Percentiles rank a stretch among this genome's conserved stretches.
phyloP scores from a whole-genome alignment of 148 eudicot species.

The Rhododendron vialii region DNA sequence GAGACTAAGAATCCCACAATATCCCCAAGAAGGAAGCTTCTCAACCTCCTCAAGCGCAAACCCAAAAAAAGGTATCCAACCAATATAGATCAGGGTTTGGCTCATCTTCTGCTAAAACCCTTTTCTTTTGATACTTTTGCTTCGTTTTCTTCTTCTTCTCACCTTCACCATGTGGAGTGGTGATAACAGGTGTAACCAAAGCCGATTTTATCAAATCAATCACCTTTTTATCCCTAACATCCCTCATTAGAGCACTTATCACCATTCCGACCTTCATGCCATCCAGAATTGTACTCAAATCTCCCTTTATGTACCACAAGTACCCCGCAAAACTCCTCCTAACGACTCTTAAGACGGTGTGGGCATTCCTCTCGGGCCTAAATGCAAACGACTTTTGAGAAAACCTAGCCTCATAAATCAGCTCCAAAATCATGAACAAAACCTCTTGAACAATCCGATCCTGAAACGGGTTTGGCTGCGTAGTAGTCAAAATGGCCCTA shows the following conservation, averaged over 20 bases:
- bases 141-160: slow-evolving; percentile 62
- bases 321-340: slow-evolving; percentile 90
- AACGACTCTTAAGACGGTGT: slow-evolving; percentile 71
- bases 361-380: slow-evolving; percentile 85
- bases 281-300: slow-evolving; percentile 79
- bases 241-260: slow-evolving; percentile 72
- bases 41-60: slow-evolving; percentile 95
- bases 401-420: slow-evolving; percentile 73
- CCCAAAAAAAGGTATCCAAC: slow-evolving; percentile 81
- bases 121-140: slow-evolving; percentile 83
- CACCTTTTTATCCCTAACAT: slow-evolving; percentile 87
- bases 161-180: slow-evolving; percentile 38
- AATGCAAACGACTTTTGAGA: slow-evolving; percentile 87
- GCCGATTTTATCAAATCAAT: slow-evolving; percentile 83
- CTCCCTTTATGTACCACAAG: slow-evolving; percentile 90
- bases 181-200: slow-evolving; percentile 68
- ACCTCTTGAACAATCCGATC: slow-evolving; percentile 93
- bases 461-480: slow-evolving; percentile 72
- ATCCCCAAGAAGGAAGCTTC: slow-evolving; percentile 82
- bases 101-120: slow-evolving; percentile 82
- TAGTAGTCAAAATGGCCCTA: slow-evolving; percentile 67
- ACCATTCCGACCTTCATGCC: slow-evolving; percentile 93
- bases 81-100: slow-evolving; percentile 95
- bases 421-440: slow-evolving; percentile 83
- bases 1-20: slow-evolving; percentile 89